phyloP scores from a whole-genome alignment of 2,329 filamentous ascomycete species.

The Aureobasidium sp. region DNA sequence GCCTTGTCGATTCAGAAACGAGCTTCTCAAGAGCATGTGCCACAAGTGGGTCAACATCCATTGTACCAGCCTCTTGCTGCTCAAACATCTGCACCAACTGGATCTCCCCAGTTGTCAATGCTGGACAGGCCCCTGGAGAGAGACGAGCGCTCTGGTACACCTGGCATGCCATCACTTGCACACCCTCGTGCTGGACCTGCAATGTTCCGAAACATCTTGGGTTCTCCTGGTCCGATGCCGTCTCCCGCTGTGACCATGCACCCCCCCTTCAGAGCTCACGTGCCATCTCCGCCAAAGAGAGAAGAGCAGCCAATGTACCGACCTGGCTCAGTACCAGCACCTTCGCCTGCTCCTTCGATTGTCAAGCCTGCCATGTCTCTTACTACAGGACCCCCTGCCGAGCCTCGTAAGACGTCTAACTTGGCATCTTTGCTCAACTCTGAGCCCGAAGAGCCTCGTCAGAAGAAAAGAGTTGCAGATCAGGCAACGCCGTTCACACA shows the following conservation, averaged over 20 bases:
- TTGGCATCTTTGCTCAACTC: constrained; percentile 30
- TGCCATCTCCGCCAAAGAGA: constrained; percentile 27
- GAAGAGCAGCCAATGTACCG: constrained; percentile 22
- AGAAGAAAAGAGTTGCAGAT: constrained; percentile 24
- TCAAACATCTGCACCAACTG: not conserved
- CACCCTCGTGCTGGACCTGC: constrained; percentile 12
- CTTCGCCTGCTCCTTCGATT: constrained; percentile 20
- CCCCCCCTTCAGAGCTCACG: constrained; percentile 17
- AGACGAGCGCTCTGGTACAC: constrained; percentile 27
- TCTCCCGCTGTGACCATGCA: constrained; percentile 13
- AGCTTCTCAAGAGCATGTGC: constrained; percentile 17
- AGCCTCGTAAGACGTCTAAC: constrained; percentile 33
- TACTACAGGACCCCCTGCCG: constrained; percentile 22
- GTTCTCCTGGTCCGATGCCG: constrained; percentile 17
- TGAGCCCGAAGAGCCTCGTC: constrained; percentile 28
- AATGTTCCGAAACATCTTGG: constrained; percentile 17
- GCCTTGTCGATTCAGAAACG: constrained; percentile 25
- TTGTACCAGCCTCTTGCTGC: constrained; percentile 2
- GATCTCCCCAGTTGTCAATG: constrained; percentile 12
- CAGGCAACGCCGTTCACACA: constrained; percentile 21
- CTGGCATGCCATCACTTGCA: constrained; percentile 21
- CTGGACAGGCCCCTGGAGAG: constrained; percentile 24
- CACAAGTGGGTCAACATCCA: constrained; percentile 15
- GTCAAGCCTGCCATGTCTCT: constrained; percentile 16
- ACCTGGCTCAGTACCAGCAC: constrained; percentile 24